phyloP scores from a whole-genome alignment of 164 flowering plant genomes.

The Chloranthus sessilifolius region DNA sequence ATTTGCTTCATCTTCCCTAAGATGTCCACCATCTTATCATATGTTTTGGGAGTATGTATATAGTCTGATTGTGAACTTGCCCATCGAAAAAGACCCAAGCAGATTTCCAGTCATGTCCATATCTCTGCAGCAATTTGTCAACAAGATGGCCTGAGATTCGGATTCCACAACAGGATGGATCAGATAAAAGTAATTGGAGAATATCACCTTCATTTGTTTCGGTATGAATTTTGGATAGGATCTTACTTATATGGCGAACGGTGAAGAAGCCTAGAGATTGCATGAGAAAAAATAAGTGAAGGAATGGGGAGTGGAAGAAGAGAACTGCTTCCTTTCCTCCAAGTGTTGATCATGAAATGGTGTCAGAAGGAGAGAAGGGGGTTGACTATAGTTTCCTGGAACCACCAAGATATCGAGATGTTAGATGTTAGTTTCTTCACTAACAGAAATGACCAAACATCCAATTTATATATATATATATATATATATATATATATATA shows the following conservation, averaged over 20 bases:
- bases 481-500: no score
- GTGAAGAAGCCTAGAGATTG: constrained; percentile 3
- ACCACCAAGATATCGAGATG: no score
- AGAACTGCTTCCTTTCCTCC: constrained; percentile 3
- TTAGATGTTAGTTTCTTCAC: no score
- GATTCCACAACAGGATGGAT: constrained; percentile 27
- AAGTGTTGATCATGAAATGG: background rate
- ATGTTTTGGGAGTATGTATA: constrained; percentile 37
- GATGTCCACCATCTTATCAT: constrained; percentile 63
- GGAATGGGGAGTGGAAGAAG: background rate
- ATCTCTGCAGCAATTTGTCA: constrained; percentile 43
- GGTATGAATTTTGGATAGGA: constrained; percentile 24
- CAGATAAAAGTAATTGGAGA: constrained; percentile 30
- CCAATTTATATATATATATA: no score
- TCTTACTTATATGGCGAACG: background rate
- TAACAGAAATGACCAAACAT: no score
- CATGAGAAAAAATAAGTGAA: constrained; percentile 9
- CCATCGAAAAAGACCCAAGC: constrained; percentile 76
- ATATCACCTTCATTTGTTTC: constrained; percentile 37
- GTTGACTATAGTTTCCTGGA: constrained; percentile 8
- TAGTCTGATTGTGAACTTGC: constrained; percentile 33
- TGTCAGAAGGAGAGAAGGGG: background rate
- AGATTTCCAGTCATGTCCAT: constrained; percentile 72
- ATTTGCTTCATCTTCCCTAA: constrained; percentile 63
- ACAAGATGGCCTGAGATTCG: constrained; percentile 32